Base-by-base conservation (phyloP, 495 filamentous ascomycete genomes). In the Penicillium odoratum region DNA sequence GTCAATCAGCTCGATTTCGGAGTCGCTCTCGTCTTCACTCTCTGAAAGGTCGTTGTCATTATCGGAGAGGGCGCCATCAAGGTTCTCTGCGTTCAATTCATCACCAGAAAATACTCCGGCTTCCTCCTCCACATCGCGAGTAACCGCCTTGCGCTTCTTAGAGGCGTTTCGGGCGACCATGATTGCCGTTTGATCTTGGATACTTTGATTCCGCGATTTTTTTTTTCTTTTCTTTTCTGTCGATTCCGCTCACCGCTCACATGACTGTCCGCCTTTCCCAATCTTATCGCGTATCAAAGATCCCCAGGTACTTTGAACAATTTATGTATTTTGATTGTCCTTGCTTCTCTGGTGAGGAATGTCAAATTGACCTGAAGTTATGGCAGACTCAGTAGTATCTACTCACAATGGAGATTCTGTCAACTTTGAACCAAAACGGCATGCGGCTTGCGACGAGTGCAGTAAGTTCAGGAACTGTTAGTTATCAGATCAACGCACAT, bases 31-130 rank as follows among this genome's bases (percentile, higher is more conserved):
- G 33, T 76, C 78, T 21, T 78, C 74, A 40, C 70, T 74, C 25
- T 73, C 74, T 10, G 67, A 72, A 43, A 75, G 66, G 40, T 76
- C 71, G 9, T 84, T 81, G 16, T 81, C 83, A 38, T 81, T 82
- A 51, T 85, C 81, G 36, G 85, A 87, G 45, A 90, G 75, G 50
- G 85, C 78, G 30, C 86, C 88, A 54, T 90, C 82, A 8, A 91
- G 69, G 31, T 88, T 74, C 1, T 81, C 81, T 33, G 77, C 75
- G 52, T 78, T 81, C 64, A 93, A 80, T 55, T 91, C 89, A 49
- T 87, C 83, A 7, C 88, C 87, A 18, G 84, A 86, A 52, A 78
- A 74, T 4, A 79, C 76, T 40, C 77, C 77, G 13, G 80, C 72
- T 52, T 78, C 78, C 56, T 78, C 75, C 60, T 77, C 71, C 46